Percentiles rank a stretch among this genome's conserved stretches.
Evolutionary conservation across 257 asterid genomes (phyloP).

Genomic region (Linaria vulgaris): DNA sequence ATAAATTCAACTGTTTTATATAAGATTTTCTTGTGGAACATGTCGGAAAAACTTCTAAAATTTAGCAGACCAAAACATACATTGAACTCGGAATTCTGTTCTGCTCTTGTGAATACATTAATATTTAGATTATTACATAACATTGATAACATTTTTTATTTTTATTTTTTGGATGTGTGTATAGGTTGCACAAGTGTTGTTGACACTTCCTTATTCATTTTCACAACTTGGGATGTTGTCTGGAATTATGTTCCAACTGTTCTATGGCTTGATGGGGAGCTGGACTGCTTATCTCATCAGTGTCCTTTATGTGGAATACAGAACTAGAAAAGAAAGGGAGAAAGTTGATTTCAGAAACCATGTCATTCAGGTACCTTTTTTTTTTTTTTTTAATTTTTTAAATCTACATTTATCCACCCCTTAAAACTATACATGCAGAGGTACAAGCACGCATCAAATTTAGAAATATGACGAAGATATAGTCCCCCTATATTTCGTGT

Average conservation of each 20-base stretch:
- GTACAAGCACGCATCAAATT: too few species aligned
- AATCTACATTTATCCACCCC: too few species aligned
- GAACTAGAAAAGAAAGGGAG: constrained; percentile 87
- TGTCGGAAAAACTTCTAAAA: too few species aligned
- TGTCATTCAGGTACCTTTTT: constrained; percentile 66
- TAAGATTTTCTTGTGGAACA: too few species aligned
- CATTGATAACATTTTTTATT: too few species aligned
- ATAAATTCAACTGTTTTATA: too few species aligned
- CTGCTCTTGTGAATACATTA: not conserved
- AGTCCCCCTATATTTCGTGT: too few species aligned
- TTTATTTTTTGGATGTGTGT: not conserved
- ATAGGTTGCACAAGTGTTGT: constrained; percentile 89
- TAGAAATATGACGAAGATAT: too few species aligned
- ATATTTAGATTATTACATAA: not conserved
- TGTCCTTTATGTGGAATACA: constrained; percentile 78
- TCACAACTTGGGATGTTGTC: constrained; percentile 88
- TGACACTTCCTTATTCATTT: constrained; percentile 82
- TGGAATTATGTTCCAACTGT: constrained; percentile 69
- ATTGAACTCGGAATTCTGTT: too few species aligned
- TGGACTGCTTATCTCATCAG: constrained; percentile 91
- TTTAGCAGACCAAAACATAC: too few species aligned
- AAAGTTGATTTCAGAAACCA: constrained; percentile 84
- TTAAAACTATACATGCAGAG: too few species aligned
- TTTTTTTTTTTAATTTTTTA: not conserved
- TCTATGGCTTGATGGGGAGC: constrained; percentile 84